Conservation (phyloP, 2,329 filamentous ascomycete species). For the Fusarium domesticum region DNA sequence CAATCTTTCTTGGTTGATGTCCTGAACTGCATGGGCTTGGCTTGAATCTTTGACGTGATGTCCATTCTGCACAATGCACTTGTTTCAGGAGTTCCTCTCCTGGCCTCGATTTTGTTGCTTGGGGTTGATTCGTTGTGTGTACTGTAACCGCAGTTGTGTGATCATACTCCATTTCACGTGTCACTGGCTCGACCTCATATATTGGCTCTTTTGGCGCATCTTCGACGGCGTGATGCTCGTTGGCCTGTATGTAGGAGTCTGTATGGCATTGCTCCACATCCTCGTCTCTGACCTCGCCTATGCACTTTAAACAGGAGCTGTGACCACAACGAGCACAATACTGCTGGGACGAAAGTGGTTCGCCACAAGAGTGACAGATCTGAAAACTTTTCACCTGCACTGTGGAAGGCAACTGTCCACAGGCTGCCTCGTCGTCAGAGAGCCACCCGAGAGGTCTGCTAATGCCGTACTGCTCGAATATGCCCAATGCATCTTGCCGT, state of each 20-base stretch:
- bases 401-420: slow-evolving; percentile 15
- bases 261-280: slow-evolving; percentile 2
- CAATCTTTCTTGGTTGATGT: slow-evolving; percentile 7
- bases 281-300: slow-evolving; percentile 32
- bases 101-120: slow-evolving; percentile 12
- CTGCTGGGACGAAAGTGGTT: slow-evolving; percentile 36
- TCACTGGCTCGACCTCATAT: not conserved
- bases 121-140: slow-evolving; percentile 3
- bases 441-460: slow-evolving; percentile 46
- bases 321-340: slow-evolving; percentile 51
- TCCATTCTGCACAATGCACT: slow-evolving; percentile 4
- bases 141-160: slow-evolving; percentile 3
- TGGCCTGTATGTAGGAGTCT: too few species aligned
- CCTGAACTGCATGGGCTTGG: slow-evolving; percentile 5
- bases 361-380: slow-evolving; percentile 51
- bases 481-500: slow-evolving; percentile 43
- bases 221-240: slow-evolving; percentile 4
- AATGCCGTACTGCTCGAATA: slow-evolving; percentile 48
- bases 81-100: slow-evolving; percentile 11
- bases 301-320: slow-evolving; percentile 48
- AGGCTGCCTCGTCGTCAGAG: slow-evolving; percentile 37
- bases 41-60: slow-evolving; percentile 6
- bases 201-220: slow-evolving; percentile 2
- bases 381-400: slow-evolving; percentile 29
- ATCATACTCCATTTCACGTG: slow-evolving; percentile 1